Evolutionary conservation across 768 basidiomycete genomes (phyloP), one percentile per base, ranked within the genome.

Genomic region (Russula sp.): DNA sequence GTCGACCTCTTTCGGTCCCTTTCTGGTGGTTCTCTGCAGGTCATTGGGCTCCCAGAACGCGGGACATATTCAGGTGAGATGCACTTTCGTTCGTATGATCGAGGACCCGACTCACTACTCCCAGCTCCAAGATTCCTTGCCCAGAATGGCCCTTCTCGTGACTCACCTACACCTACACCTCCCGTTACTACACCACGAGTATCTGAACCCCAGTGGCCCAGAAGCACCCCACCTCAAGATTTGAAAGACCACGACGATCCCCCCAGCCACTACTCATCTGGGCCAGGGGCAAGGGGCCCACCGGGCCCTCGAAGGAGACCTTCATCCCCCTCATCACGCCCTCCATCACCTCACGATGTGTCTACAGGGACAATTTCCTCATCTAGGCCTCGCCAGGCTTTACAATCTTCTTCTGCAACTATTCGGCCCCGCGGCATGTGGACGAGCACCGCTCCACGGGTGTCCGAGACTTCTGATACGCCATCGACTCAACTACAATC

Each of bases 21-120:
- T 6, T 65, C 68, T 13, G 76, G 74, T 22, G 75, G 77, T 3
- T 68, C 78, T 9, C 70, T 90, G 61, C 81, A 84, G 34, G 71
- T 90, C 25, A 80, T 83, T 34, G 87, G 88, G 9, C 68, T 90
- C 3, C 69, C 75, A 51, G 80, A 82, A 51, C 68, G 70, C n/a
- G 75, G 75, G 42, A 67, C 61, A 48, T 47, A 68, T n/a, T 65
- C 69, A 60, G 65, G 79, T 80, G 69, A 56, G 73, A 67, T n/a
- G 29, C 55, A 46, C 32, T 8, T 39, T 64, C 25, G 39, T 58
- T 43, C 35, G 14, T 53, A 63, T 56, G 38, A 55, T 52, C 34
- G 38, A 32, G 11, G 25, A 29, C 22, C 49, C 35, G 16, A 22
- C 50, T 50, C 35, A 51, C 13, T 14, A 20, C 22, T 41, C 25